Conservation (phyloP, 2,329 filamentous ascomycete genomes). For the Blumeria hordei region DNA sequence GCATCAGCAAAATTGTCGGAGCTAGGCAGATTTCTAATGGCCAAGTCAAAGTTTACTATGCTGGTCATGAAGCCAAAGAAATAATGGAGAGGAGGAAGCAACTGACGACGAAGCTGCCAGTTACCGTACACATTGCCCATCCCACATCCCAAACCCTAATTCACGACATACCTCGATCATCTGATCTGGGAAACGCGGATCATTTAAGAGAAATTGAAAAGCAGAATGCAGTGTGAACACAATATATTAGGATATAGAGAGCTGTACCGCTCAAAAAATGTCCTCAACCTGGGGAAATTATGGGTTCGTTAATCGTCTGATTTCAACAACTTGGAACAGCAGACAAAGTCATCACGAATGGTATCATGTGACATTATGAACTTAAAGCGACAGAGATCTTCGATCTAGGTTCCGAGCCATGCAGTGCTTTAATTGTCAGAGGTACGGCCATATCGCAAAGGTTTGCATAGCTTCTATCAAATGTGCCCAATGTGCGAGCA, state of each 20-base stretch:
- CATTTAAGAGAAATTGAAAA: not conserved
- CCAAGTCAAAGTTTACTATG: not conserved
- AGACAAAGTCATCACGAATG: not conserved
- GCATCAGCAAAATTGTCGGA: not conserved
- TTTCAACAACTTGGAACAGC: not conserved
- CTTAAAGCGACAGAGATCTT: not conserved
- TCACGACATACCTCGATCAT: not conserved
- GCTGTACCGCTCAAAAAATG: not conserved
- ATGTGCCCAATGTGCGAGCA: not conserved
- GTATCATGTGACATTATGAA: not conserved
- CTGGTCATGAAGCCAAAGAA: not conserved
- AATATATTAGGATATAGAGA: not conserved
- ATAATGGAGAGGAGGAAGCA: not conserved
- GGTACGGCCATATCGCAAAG: not conserved
- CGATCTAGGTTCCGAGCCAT: not conserved
- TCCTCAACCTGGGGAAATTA: not conserved
- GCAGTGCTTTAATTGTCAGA: not conserved
- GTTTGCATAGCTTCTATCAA: not conserved
- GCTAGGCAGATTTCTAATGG: not conserved
- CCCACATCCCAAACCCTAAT: not conserved
- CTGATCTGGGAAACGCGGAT: not conserved
- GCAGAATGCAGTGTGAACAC: not conserved
- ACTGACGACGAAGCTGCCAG: not conserved
- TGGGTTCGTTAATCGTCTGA: not conserved
- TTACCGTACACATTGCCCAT: not conserved